Evolutionary conservation across 2,329 filamentous ascomycete species (phyloP).

Genomic region (Beauveria asiatica): DNA sequence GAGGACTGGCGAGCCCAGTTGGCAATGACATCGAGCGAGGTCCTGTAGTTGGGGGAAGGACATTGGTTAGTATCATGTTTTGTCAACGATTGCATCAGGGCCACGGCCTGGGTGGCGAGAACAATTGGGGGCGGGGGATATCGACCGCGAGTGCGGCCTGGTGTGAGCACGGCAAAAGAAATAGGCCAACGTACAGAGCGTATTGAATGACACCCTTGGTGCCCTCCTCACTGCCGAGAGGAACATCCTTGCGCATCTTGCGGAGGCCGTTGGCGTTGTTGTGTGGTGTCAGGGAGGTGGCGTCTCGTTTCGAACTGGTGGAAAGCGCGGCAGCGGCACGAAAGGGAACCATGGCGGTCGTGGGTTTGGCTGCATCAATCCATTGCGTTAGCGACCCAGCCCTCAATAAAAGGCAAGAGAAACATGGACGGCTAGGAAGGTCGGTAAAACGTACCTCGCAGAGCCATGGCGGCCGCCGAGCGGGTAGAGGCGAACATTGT

Average conservation of each 20-base stretch:
- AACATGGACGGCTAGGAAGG: neutral
- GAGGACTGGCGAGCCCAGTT: constrained; percentile 83
- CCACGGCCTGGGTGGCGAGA: neutral
- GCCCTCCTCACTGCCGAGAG: constrained; percentile 66
- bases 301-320: constrained; percentile 57
- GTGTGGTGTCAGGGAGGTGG: constrained; percentile 47
- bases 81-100: neutral
- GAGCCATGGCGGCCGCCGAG: constrained; percentile 43
- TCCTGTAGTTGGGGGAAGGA: constrained; percentile 36
- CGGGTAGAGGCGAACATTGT: constrained; percentile 41
- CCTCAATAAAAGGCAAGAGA: neutral
- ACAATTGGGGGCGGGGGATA: neutral
- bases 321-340: constrained; percentile 55
- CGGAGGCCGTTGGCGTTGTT: constrained; percentile 44
- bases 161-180: neutral
- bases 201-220: constrained; percentile 79
- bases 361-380: constrained; percentile 51
- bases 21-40: constrained; percentile 67
- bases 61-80: neutral
- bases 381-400: neutral
- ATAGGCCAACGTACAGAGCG: constrained; percentile 58
- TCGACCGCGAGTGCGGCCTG: neutral
- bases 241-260: constrained; percentile 60
- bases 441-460: constrained; percentile 36
- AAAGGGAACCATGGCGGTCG: constrained; percentile 53